Conservation (phyloP, 306 rosid genomes). For the Lathyrus oleraceus region DNA sequence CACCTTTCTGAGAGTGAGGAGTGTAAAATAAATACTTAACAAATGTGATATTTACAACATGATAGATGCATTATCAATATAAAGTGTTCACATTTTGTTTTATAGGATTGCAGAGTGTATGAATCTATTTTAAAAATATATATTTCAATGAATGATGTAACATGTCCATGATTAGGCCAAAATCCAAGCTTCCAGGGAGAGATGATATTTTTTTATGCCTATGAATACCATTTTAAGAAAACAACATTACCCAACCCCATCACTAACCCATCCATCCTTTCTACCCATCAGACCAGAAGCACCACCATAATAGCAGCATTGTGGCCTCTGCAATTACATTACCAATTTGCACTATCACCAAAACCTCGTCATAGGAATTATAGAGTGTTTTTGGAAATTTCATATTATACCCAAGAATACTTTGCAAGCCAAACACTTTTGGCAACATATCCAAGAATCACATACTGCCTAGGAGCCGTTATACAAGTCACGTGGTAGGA, state of each 20-base stretch:
- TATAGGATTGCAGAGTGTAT: constrained; percentile 11
- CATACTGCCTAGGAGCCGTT: neutral
- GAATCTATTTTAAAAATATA: neutral
- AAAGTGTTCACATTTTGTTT: neutral
- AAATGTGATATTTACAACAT: neutral
- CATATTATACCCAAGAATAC: neutral
- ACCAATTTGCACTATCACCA: neutral
- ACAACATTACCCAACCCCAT: constrained; percentile 14
- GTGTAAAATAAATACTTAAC: neutral
- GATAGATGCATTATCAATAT: neutral
- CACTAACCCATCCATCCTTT: constrained; percentile 7
- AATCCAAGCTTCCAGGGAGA: neutral
- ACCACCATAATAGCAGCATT: neutral
- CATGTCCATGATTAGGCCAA: neutral
- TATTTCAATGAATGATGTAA: neutral
- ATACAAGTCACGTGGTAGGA: constrained; percentile 16
- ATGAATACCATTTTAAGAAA: neutral
- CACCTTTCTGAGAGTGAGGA: neutral
- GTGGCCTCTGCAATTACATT: neutral
- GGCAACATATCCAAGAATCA: neutral
- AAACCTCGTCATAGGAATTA: neutral
- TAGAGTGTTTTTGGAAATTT: neutral
- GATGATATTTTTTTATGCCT: neutral
- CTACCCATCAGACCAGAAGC: neutral
- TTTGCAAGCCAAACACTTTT: neutral